phyloP scores from a whole-genome alignment of 208 protist genomes.

The Leptomonas pyrrhocoris region DNA sequence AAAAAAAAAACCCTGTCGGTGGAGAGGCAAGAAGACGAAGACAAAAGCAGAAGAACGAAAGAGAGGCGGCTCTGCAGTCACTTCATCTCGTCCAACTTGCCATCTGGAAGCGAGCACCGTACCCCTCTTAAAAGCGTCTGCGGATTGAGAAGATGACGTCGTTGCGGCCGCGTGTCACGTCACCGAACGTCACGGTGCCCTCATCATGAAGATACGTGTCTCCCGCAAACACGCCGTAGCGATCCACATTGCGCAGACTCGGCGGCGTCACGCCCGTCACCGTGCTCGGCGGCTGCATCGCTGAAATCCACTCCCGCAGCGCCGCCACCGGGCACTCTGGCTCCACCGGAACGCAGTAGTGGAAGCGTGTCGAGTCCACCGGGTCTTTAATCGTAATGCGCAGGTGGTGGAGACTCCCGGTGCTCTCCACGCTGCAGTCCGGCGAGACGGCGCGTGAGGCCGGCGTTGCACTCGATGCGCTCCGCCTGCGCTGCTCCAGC shows the following conservation, averaged over 20 bases:
- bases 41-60: background rate
- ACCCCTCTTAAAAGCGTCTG: slow-evolving; percentile 4
- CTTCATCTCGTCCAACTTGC: background rate
- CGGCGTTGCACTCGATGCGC: background rate
- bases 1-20: background rate
- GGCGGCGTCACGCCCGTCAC: slow-evolving; percentile 16
- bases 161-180: slow-evolving; percentile 51
- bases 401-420: slow-evolving; percentile 27
- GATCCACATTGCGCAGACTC: slow-evolving; percentile 22
- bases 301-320: slow-evolving; percentile 48
- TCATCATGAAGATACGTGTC: slow-evolving; percentile 32
- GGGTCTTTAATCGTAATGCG: slow-evolving; percentile 64
- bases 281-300: slow-evolving; percentile 18
- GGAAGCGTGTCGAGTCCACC: slow-evolving; percentile 34
- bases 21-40: background rate
- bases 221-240: slow-evolving; percentile 43
- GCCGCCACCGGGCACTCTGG: slow-evolving; percentile 43
- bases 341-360: slow-evolving; percentile 58
- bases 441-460: slow-evolving; percentile 13
- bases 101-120: background rate
- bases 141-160: slow-evolving; percentile 58
- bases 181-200: slow-evolving; percentile 38
- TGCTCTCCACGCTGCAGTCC: slow-evolving; percentile 34
- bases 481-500: slow-evolving; percentile 15
- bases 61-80: background rate